Evolutionary conservation across 2,329 filamentous ascomycete genomes (phyloP), one percentile per base, ranked within the genome.

Genomic region (Sporothrix humicola): DNA sequence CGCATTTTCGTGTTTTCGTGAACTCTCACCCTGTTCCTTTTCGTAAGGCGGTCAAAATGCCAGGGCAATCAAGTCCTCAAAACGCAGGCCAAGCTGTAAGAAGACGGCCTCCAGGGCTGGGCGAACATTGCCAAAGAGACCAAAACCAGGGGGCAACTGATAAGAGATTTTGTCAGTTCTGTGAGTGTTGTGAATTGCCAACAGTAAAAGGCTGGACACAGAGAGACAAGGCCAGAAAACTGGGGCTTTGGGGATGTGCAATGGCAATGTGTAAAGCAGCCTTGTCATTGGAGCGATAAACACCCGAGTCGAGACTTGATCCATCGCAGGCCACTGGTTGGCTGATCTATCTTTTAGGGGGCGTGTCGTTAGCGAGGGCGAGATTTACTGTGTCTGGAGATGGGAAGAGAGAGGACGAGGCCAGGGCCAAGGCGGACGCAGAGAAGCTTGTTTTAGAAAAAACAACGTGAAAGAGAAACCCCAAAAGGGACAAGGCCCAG

Each of bases 391-490:
- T n/a, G n/a, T n/a, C n/a, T n/a, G n/a, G n/a, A n/a, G n/a, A 26
- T 26, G 52, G 23, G 52, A 20, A 10, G 46, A 46, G 31, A 6
- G 20, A 72, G 26, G 48, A 20, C 59, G 37, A 56, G 42, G 42
- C 69, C 26, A 37, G 73, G 23, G 37, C 12, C 48, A 42, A 50
- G 37, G 46, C 71, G 68, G 61, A 69, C 26, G 63, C 70, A 73
- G 54, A 44, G 72, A 75, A 74, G 74, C 70, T 73, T 74, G 66
- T 69, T 72, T 73, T 72, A 70, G 69, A 59, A 56, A 52, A 72
- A 65, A 72, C 69, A 73, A 75, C 68, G 37, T 54, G 72, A 75
- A 75, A 75, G 54, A 63, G 59, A 73, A 73, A 73, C 20, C 59
- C 48, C 5, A 70, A 69, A 71, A 31, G 26, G 20, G 69, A 20